Conservation (phyloP, 1,139 yeast species). For the Suhomyces wounanorum region DNA sequence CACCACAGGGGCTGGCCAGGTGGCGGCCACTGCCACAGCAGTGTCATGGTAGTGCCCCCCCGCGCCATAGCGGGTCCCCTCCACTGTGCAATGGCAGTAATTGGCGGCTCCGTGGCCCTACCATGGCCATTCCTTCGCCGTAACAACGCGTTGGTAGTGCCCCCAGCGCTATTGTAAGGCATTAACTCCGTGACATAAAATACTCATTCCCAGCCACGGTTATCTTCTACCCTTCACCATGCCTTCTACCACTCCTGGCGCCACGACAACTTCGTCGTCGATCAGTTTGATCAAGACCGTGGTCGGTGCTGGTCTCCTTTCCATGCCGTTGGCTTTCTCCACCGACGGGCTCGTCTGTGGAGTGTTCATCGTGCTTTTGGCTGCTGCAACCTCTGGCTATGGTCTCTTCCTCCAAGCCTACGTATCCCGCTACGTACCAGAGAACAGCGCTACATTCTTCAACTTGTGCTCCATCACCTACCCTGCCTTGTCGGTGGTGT, state of each 20-base stretch:
- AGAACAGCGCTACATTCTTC: constrained; percentile 83
- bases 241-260: constrained; percentile 13
- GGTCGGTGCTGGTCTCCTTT: constrained; percentile 89
- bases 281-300: constrained; percentile 70
- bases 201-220: not conserved
- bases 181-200: not conserved
- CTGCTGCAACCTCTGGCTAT: constrained; percentile 76
- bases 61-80: too few relatives aligned
- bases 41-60: too few relatives aligned
- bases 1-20: too few relatives aligned
- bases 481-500: constrained; percentile 77
- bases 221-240: not conserved
- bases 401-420: constrained; percentile 82
- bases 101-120: too few relatives aligned
- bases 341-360: constrained; percentile 86
- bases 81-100: too few relatives aligned
- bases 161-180: not conserved
- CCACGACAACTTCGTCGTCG: constrained; percentile 45
- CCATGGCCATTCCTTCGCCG: too few relatives aligned
- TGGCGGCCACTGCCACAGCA: too few relatives aligned
- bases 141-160: too few relatives aligned
- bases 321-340: constrained; percentile 86
- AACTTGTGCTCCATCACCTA: constrained; percentile 80
- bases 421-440: constrained; percentile 67
- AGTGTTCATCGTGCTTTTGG: constrained; percentile 58